Evolutionary conservation across 176 grass and related monocot genomes (phyloP).

Genomic region (Triticum urartu): DNA sequence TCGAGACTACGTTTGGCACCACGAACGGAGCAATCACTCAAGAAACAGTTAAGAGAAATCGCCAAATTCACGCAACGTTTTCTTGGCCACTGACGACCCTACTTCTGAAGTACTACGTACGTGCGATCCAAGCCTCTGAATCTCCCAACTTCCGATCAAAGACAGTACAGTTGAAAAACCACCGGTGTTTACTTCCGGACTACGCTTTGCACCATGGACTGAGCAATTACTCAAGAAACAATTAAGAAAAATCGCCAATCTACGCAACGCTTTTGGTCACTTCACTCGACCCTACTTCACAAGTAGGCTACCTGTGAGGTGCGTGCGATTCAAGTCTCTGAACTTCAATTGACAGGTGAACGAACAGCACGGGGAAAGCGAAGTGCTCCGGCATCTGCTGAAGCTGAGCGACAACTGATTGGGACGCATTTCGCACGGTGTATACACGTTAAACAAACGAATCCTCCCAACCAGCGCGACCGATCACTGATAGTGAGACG

Average conservation of each 20-base stretch:
- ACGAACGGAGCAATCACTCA: not conserved
- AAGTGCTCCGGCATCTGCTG: not conserved
- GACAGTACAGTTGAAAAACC: not conserved
- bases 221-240: not conserved
- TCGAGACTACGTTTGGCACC: not conserved
- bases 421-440: not conserved
- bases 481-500: not conserved
- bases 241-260: not conserved
- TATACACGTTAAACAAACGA: not conserved
- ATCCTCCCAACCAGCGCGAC: not conserved
- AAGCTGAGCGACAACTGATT: not conserved
- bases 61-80: not conserved
- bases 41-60: not conserved
- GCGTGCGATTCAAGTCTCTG: slow-evolving; percentile 4
- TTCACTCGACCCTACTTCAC: not conserved
- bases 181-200: not conserved
- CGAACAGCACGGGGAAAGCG: not conserved
- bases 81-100: not conserved
- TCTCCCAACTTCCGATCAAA: not conserved
- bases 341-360: not conserved
- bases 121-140: not conserved
- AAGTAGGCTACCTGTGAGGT: not conserved
- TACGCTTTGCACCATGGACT: not conserved
- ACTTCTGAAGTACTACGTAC: not conserved
- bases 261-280: not conserved